Evolutionary conservation across 2,329 filamentous ascomycete genomes (phyloP).

Genomic region (Fusarium albosuccineum): DNA sequence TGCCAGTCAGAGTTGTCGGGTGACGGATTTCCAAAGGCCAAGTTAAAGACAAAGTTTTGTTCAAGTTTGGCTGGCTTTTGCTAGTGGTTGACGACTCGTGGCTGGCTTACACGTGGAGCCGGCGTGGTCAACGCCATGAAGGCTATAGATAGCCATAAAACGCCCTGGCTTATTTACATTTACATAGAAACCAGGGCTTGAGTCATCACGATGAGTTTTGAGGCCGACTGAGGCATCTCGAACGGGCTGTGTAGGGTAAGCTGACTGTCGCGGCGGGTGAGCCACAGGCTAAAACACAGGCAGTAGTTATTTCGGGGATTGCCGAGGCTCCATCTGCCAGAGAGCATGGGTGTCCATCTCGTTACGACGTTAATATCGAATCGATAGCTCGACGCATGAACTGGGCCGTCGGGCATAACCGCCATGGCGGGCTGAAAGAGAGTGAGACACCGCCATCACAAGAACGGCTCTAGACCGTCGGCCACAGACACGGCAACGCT

Average conservation of each 20-base stretch:
- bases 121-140: background rate
- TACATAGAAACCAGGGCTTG: background rate
- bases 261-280: background rate
- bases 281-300: background rate
- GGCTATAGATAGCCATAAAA: background rate
- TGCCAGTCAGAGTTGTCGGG: background rate
- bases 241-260: slow-evolving; percentile 1
- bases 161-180: background rate
- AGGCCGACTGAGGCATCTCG: background rate
- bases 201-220: background rate
- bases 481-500: slow-evolving; percentile 19
- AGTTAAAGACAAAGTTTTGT: background rate
- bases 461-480: slow-evolving; percentile 23
- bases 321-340: background rate
- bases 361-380: background rate
- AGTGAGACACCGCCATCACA: slow-evolving; percentile 30
- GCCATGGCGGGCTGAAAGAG: slow-evolving; percentile 24
- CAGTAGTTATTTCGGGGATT: background rate
- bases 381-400: slow-evolving; percentile 7
- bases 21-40: background rate
- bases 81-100: background rate
- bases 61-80: background rate
- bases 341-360: background rate
- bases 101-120: background rate
- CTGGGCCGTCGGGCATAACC: slow-evolving; percentile 24